phyloP scores from a whole-genome alignment of 495 filamentous ascomycete species.

The Xylaria flabelliformis region DNA sequence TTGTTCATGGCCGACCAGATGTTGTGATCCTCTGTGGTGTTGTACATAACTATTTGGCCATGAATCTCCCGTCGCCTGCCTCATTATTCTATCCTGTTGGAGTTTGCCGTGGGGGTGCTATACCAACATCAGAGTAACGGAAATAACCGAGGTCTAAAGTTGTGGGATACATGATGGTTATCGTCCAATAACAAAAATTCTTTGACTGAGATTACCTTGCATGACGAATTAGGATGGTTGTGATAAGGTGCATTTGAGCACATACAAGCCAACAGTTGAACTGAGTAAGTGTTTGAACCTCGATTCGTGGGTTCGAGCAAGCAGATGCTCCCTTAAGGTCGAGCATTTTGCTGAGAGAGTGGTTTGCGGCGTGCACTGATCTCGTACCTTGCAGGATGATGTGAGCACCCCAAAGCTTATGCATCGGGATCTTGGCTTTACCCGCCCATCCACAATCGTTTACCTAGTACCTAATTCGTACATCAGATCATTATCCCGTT shows the following conservation, averaged over 20 bases:
- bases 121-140: not conserved
- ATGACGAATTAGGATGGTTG: not conserved
- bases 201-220: not conserved
- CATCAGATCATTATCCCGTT: slow-evolving; percentile 26
- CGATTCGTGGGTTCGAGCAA: not conserved
- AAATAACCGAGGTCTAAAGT: not conserved
- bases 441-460: slow-evolving; percentile 8
- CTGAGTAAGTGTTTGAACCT: not conserved
- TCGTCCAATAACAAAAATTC: not conserved
- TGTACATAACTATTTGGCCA: not conserved
- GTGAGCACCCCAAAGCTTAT: slow-evolving; percentile 15
- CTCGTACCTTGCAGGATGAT: slow-evolving; percentile 27
- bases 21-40: slow-evolving; percentile 17
- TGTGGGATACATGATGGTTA: not conserved
- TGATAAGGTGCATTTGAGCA: slow-evolving; percentile 19
- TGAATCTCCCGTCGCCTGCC: not conserved
- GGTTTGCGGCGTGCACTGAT: slow-evolving; percentile 1
- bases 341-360: not conserved
- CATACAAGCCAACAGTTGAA: not conserved
- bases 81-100: not conserved
- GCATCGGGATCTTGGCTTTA: slow-evolving; percentile 20
- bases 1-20: not conserved
- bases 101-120: slow-evolving; percentile 17
- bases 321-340: not conserved
- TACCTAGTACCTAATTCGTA: not conserved